A percentile compares a stretch with the other conserved stretches of the same genome.
These are phyloP conservation scores for Mortierella claussenii DNA, from an alignment of 192 early-diverging fungal species.

Conservation along the genomic window DNA sequence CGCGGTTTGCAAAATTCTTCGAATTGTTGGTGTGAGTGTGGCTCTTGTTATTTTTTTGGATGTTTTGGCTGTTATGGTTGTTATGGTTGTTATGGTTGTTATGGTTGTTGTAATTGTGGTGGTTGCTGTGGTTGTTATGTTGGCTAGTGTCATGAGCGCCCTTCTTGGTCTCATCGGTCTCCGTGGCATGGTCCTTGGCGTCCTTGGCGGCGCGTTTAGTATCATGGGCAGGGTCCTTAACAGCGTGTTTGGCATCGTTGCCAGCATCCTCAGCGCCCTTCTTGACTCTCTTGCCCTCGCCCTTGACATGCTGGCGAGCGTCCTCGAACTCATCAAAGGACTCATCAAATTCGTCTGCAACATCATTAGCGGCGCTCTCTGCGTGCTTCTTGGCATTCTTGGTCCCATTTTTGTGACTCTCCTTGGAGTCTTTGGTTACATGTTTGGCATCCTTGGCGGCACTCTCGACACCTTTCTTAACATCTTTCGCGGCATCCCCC, in stretches of 20 bases:
- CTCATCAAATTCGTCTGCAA: neutral
- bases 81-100: too few species aligned
- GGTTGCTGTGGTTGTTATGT: too few species aligned
- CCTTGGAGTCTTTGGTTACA: neutral
- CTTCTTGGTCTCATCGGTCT: too few species aligned
- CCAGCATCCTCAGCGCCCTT: slow-evolving; percentile 2
- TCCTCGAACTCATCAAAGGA: neutral
- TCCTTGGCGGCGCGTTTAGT: slow-evolving; percentile 4
- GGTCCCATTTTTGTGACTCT: slow-evolving; percentile 5
- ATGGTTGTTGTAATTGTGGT: too few species aligned
- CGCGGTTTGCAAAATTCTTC: slow-evolving; percentile 27
- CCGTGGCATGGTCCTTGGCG: neutral
- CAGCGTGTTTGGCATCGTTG: neutral
- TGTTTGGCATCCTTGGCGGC: slow-evolving; percentile 20
- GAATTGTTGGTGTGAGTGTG: slow-evolving; percentile 29
- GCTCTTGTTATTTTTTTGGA: neutral
- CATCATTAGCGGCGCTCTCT: neutral
- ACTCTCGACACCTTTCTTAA: slow-evolving; percentile 8
- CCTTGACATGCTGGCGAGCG: neutral
- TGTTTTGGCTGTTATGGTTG: neutral
- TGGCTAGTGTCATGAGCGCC: too few species aligned
- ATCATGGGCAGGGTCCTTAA: slow-evolving; percentile 1
- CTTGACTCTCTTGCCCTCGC: neutral
- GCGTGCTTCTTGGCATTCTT: slow-evolving; percentile 10
- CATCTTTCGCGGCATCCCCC: slow-evolving; percentile 9